phyloP scores from a whole-genome alignment of 2,329 filamentous ascomycete species.

The Aspergillus novofumigatus region DNA sequence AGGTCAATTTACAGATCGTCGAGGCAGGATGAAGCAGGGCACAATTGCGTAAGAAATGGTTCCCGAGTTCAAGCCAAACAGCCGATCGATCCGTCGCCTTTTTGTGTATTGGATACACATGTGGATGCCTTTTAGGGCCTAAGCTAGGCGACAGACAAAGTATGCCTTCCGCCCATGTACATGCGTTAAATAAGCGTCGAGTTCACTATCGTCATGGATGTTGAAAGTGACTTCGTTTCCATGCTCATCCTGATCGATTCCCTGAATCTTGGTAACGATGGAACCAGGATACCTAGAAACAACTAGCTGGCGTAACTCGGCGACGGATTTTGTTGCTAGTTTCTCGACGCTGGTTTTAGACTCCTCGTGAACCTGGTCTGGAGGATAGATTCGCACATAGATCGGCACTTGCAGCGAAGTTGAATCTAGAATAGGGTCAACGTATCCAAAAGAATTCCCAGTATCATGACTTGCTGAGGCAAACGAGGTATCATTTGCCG shows the following conservation, averaged over 20 bases:
- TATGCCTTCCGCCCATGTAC: conserved; percentile 53
- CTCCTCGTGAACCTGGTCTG: conserved; percentile 52
- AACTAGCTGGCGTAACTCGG: conserved; percentile 61
- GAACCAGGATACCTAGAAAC: conserved; percentile 58
- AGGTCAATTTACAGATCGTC: background rate
- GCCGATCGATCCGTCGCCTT: background rate
- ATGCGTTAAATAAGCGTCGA: conserved; percentile 67
- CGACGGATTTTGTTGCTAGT: conserved; percentile 54
- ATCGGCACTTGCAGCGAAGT: conserved; percentile 49
- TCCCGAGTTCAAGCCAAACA: background rate
- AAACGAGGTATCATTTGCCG: conserved; percentile 48
- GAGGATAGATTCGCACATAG: conserved; percentile 65
- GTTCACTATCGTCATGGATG: conserved; percentile 67
- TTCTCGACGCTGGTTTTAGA: conserved; percentile 61
- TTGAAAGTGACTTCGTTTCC: conserved; percentile 60
- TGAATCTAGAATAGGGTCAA: conserved; percentile 34
- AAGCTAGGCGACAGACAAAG: conserved; percentile 45
- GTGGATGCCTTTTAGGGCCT: conserved; percentile 10
- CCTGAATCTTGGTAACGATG: conserved; percentile 59
- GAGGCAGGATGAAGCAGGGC: background rate
- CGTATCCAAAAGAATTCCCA: conserved; percentile 30
- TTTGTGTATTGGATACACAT: background rate
- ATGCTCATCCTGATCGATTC: conserved; percentile 57
- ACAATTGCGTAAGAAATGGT: background rate
- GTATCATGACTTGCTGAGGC: conserved; percentile 30